Percentiles rank a stretch among this genome's conserved stretches.
Evolutionary conservation across 176 grass and related monocot species (phyloP).

Genomic region (Melocanna baccifera): DNA sequence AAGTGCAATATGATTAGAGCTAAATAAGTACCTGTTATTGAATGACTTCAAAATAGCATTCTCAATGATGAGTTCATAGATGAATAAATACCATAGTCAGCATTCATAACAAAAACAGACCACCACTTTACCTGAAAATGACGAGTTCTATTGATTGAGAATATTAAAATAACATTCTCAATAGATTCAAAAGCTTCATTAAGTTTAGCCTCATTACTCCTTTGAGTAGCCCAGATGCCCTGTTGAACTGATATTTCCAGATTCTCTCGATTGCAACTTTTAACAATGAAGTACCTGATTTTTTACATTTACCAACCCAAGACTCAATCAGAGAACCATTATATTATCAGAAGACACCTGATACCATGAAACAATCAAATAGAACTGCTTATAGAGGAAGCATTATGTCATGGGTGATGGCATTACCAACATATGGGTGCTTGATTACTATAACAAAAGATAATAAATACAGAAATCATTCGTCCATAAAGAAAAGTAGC

Average conservation of each 20-base stretch:
- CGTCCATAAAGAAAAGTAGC: neutral
- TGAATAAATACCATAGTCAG: neutral
- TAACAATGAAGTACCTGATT: constrained; percentile 98
- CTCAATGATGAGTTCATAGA: constrained; percentile 2
- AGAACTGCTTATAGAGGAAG: constrained; percentile 12
- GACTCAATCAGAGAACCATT: constrained; percentile 44
- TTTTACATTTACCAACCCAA: constrained; percentile 56
- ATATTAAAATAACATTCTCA: constrained; percentile 99
- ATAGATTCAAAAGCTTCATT: constrained; percentile 98
- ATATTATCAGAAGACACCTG: constrained; percentile 14
- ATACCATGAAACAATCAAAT: constrained; percentile 8
- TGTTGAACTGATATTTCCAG: constrained; percentile 98
- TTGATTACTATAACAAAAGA: constrained; percentile 5
- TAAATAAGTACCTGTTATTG: constrained; percentile 17
- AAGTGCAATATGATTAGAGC: constrained; percentile 23
- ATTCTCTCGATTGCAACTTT: constrained; percentile 98
- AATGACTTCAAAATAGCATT: constrained; percentile 1
- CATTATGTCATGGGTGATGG: neutral
- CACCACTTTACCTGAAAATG: constrained; percentile 76
- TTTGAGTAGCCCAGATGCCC: constrained; percentile 96
- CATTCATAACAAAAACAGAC: constrained; percentile 27
- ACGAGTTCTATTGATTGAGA: constrained; percentile 94
- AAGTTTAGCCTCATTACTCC: constrained; percentile 94
- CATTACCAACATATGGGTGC: neutral
- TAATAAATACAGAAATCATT: constrained; percentile 17